These are phyloP conservation scores for Phytophthora quininea DNA, from an alignment of 352 stramenopile genomes.

Conservation along the genomic window DNA sequence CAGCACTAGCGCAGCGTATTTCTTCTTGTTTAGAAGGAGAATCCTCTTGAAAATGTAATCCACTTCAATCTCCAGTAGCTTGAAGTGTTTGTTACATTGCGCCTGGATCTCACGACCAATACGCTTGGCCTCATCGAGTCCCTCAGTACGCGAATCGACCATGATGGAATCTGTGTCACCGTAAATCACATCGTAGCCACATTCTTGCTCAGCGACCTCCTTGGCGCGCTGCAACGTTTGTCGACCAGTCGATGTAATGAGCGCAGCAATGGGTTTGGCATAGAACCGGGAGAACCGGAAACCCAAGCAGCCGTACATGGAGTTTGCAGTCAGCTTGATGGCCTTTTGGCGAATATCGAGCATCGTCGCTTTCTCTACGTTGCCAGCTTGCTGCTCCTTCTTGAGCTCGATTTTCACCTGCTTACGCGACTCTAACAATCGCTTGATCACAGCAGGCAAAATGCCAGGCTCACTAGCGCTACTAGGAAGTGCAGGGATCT, in stretches of 20 bases:
- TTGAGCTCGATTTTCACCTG: conserved; percentile 98
- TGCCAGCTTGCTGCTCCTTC: conserved; percentile 89
- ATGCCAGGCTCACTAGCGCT: conserved; percentile 88
- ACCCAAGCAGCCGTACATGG: conserved; percentile 99
- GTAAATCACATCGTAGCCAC: conserved; percentile 99
- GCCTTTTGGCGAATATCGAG: conserved; percentile 99
- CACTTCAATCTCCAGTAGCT: conserved; percentile 98
- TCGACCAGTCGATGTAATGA: conserved; percentile 99
- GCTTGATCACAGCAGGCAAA: conserved; percentile 97
- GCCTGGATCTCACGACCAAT: conserved; percentile 96
- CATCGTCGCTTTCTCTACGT: conserved; percentile 83
- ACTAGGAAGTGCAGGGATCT: conserved; percentile 85
- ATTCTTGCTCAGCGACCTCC: conserved; percentile 96
- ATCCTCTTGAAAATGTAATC: conserved; percentile 99
- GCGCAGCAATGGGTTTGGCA: conserved; percentile 97
- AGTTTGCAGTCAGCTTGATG: conserved; percentile 99
- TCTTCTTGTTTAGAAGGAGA: conserved; percentile 99
- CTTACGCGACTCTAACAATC: conserved; percentile 96
- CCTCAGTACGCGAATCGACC: conserved; percentile 95
- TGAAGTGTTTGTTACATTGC: conserved; percentile 99
- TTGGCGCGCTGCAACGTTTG: conserved; percentile 98
- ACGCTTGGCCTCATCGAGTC: conserved; percentile 92
- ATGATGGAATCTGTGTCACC: conserved; percentile 99
- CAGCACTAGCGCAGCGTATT: conserved; percentile 98
- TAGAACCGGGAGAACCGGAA: conserved; percentile 99